Base-by-base conservation (phyloP, 305 asterid species). In the Euphrasia arctica region DNA sequence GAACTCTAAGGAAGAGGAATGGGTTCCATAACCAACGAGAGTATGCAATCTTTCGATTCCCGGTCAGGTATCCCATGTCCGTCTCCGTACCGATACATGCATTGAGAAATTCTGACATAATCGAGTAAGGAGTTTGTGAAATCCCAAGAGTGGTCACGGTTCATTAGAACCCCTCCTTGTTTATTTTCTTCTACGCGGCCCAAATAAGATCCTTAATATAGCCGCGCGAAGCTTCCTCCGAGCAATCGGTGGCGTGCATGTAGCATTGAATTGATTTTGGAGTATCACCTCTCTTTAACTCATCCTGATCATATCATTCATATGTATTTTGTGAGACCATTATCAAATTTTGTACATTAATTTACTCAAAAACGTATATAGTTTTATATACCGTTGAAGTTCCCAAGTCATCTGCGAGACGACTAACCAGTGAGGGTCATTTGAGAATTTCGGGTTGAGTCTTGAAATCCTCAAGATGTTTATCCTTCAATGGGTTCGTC, bases 341-440 rank as follows among this genome's bases (percentile, higher is more conserved):
- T 18, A 18, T 18, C 22, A 18, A 18, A 18, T 18, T 18, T 18
- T 18, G 22, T 18, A 18, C 22, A 18, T 18, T 18, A 18, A 18
- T 18, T 18, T 18, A 18, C 22, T 18, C 22, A 18, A 18, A 18
- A 18, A 18, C 22, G 22, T 18, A 18, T 18, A 18, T 18, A n/a
- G n/a, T n/a, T n/a, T n/a, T n/a, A n/a, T n/a, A n/a, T n/a, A n/a
- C n/a, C 0, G 74, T 7, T 7, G 85, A 77, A 31, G 77, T 81
- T 41, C 74, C 82, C 58, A 79, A 62, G 41, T 83, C 89, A 52
- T 80, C 66, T 14, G 61, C 66, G 11, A 75, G 82, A 5, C 79
- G 72, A 11, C 57, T 9, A 54, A 76, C 60, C 9, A 69, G 28
- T 1, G 75, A 34, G 9, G 58, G 13, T 31, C 41, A 32, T 39